phyloP scores from a whole-genome alignment of 768 basidiomycete species.

The Rhizopogon vinicolor region DNA sequence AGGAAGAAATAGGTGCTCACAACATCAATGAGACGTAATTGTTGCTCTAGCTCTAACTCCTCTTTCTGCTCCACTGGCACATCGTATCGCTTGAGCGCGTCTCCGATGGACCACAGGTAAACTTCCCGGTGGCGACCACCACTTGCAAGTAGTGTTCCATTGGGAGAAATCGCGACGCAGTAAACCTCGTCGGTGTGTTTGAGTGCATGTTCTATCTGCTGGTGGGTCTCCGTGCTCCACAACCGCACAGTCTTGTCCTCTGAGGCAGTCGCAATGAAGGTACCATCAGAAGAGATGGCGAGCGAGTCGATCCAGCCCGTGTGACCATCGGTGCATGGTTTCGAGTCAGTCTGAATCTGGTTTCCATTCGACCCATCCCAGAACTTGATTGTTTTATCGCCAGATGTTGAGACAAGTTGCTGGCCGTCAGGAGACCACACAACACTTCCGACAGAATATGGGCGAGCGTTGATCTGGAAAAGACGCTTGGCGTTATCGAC shows the following conservation, averaged over 20 bases:
- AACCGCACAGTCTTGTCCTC: conserved; percentile 19
- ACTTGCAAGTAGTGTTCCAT: background rate
- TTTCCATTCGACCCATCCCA: conserved; percentile 25
- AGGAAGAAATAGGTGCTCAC: no score
- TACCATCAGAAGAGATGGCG: conserved; percentile 14
- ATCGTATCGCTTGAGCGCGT: no score
- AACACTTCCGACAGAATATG: conserved; percentile 20
- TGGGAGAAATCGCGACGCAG: background rate
- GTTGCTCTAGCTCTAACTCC: no score
- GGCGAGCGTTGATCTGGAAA: no score
- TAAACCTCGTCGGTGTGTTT: background rate
- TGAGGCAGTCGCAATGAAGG: conserved; percentile 16
- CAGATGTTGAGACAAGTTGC: conserved; percentile 20
- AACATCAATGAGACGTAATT: no score
- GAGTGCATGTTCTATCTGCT: no score
- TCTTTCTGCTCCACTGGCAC: no score
- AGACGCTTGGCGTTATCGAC: no score
- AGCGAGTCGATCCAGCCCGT: conserved; percentile 4
- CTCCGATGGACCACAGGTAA: no score
- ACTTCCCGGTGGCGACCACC: background rate
- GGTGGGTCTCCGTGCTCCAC: conserved; percentile 6
- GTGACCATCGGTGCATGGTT: conserved; percentile 12
- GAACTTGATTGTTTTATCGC: conserved; percentile 24
- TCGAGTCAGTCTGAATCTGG: conserved; percentile 16
- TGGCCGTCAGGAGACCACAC: conserved; percentile 24